Conservation (phyloP, 1,139 yeast genomes). For the Hyphopichia buzzinii region DNA sequence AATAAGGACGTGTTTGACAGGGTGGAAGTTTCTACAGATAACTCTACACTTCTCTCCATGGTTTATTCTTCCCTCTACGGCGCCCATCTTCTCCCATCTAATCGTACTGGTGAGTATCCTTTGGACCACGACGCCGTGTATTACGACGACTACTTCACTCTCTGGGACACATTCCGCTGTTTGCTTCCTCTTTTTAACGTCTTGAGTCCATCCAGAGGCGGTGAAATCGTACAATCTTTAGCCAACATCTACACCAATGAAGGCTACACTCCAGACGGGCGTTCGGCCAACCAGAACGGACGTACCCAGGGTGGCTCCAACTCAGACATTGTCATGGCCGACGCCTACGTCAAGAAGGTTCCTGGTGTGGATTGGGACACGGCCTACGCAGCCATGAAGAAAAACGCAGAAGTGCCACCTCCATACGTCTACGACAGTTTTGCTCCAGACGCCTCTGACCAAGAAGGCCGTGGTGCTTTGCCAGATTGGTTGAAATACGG, state of each 20-base stretch:
- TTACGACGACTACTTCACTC: constrained; percentile 40
- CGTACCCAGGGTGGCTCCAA: constrained; percentile 41
- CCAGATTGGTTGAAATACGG: constrained; percentile 31
- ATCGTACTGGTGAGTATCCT: constrained; percentile 36
- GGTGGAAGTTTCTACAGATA: constrained; percentile 17
- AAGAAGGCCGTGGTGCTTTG: constrained; percentile 32
- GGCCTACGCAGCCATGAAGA: constrained; percentile 33
- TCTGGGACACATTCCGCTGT: constrained; percentile 40
- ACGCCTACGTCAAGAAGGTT: constrained; percentile 32
- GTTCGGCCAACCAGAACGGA: constrained; percentile 38
- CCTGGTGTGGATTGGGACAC: constrained; percentile 25
- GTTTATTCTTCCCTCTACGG: constrained; percentile 34
- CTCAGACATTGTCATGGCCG: constrained; percentile 40
- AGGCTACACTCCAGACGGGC: constrained; percentile 39
- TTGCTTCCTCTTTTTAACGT: constrained; percentile 30
- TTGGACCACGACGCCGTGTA: constrained; percentile 21
- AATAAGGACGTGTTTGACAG: constrained; percentile 23
- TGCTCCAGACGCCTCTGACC: constrained; percentile 27
- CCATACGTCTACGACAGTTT: constrained; percentile 22
- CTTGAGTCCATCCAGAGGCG: constrained; percentile 25
- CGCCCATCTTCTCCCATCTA: constrained; percentile 32
- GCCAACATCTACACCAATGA: constrained; percentile 30
- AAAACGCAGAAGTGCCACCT: constrained; percentile 35
- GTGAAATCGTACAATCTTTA: constrained; percentile 29
- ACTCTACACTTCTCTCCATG: constrained; percentile 19